A percentile compares a stretch with the other conserved stretches of the same genome.
phyloP scores from a whole-genome alignment of 2,329 filamentous ascomycete genomes.

The Sclerotinia trifoliorum region DNA sequence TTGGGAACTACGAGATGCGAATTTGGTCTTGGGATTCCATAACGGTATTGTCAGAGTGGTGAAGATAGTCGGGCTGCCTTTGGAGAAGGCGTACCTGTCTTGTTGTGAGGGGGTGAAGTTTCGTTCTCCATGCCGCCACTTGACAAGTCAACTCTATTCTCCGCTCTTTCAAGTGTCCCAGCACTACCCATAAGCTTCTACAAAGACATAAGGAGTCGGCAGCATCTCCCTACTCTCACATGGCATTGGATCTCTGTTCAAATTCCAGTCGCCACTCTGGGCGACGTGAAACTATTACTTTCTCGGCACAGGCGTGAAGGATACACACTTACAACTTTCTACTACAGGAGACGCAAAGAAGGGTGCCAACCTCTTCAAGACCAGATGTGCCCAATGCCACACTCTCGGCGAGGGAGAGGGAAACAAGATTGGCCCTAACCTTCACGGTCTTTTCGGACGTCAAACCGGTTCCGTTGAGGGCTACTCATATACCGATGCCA shows the following conservation, averaged over 20 bases:
- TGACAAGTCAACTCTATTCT: neutral
- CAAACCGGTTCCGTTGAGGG: conserved; percentile 88
- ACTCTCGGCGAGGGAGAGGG: conserved; percentile 84
- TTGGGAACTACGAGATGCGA: conserved; percentile 1
- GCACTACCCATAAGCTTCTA: neutral
- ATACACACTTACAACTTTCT: neutral
- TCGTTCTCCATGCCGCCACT: neutral
- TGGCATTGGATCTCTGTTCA: neutral
- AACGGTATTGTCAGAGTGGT: too few species aligned
- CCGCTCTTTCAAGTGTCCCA: neutral
- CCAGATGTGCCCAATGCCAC: conserved; percentile 97
- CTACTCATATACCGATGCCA: conserved; percentile 98
- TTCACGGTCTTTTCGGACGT: conserved; percentile 96
- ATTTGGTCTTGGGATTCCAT: neutral
- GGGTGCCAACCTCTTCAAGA: conserved; percentile 99
- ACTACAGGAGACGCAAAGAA: conserved; percentile 81
- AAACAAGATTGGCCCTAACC: conserved; percentile 98
- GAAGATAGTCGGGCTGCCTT: neutral
- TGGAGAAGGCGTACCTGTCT: neutral
- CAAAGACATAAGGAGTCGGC: neutral
- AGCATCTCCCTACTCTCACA: neutral
- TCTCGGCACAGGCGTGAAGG: neutral
- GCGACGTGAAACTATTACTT: neutral
- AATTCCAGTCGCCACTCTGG: neutral
- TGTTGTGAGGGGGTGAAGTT: neutral